Evolutionary conservation across 108 stramenopile genomes (phyloP).

Genomic region (Asterionellopsis glacialis): DNA sequence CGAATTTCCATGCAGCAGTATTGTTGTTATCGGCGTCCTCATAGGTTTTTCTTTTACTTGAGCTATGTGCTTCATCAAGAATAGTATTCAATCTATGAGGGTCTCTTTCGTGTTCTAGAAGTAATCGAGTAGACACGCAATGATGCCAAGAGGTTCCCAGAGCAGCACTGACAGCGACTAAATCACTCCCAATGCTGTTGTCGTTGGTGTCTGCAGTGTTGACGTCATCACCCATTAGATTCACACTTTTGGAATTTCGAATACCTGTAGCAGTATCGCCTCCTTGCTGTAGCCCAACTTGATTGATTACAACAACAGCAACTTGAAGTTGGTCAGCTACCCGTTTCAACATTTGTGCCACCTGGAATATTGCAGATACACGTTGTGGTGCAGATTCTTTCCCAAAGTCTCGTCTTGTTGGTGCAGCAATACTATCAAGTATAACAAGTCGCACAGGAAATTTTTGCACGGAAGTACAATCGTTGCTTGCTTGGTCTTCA

Average conservation of each 20-base stretch:
- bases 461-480: too few relatives aligned
- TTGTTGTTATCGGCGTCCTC: background rate
- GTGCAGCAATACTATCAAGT: slow-evolving; percentile 87
- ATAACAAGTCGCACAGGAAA: slow-evolving; percentile 64
- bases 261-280: slow-evolving; percentile 4
- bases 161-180: slow-evolving; percentile 53
- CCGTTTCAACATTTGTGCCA: slow-evolving; percentile 64
- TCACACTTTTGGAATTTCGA: background rate
- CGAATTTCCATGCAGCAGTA: background rate
- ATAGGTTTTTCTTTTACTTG: background rate
- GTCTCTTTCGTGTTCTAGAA: slow-evolving; percentile 26
- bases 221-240: background rate
- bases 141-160: slow-evolving; percentile 85
- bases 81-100: background rate
- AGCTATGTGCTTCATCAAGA: background rate
- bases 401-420: slow-evolving; percentile 58
- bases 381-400: slow-evolving; percentile 35
- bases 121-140: slow-evolving; percentile 72
- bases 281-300: slow-evolving; percentile 35
- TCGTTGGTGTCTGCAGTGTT: background rate
- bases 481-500: slow-evolving; percentile 7
- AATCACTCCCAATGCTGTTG: slow-evolving; percentile 11
- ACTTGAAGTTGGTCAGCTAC: slow-evolving; percentile 63
- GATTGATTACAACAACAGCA: slow-evolving; percentile 78
- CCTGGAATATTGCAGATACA: slow-evolving; percentile 52